These are phyloP conservation scores for Ophiostoma sp. DNA, from an alignment of 2,329 filamentous ascomycete species.

Conservation along the genomic window DNA sequence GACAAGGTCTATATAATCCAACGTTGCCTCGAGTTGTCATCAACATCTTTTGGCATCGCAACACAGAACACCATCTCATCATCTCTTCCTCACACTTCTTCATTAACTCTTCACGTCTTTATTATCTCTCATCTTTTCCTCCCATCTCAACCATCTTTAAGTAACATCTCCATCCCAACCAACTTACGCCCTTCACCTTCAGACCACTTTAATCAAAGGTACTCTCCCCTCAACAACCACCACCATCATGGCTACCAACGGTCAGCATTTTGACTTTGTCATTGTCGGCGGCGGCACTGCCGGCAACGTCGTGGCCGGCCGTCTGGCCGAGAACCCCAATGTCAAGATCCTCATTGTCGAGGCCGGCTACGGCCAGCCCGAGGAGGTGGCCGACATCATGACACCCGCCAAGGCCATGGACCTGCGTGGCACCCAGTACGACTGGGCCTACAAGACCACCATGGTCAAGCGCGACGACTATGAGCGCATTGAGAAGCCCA, in stretches of 20 bases:
- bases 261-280: conserved; percentile 42
- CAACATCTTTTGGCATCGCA: neutral
- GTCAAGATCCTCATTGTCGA: conserved; percentile 50
- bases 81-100: neutral
- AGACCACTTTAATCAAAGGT: neutral
- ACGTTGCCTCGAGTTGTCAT: neutral
- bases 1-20: neutral
- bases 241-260: conserved; percentile 43
- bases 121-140: neutral
- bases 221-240: neutral
- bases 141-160: neutral
- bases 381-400: conserved; percentile 51
- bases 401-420: conserved; percentile 56
- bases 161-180: neutral
- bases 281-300: conserved; percentile 48
- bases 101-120: neutral
- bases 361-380: conserved; percentile 50
- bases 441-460: conserved; percentile 63
- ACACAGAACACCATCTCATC: neutral
- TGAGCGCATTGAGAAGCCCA: conserved; percentile 62
- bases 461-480: conserved; percentile 61
- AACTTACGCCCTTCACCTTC: neutral
- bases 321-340: conserved; percentile 52
- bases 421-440: conserved; percentile 55
- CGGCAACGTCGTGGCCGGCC: conserved; percentile 50